A percentile compares a stretch with the other conserved stretches of the same genome.
These are phyloP conservation scores for Colletotrichum agaves DNA, from an alignment of 2,329 filamentous ascomycete species.

Conservation along the genomic window DNA sequence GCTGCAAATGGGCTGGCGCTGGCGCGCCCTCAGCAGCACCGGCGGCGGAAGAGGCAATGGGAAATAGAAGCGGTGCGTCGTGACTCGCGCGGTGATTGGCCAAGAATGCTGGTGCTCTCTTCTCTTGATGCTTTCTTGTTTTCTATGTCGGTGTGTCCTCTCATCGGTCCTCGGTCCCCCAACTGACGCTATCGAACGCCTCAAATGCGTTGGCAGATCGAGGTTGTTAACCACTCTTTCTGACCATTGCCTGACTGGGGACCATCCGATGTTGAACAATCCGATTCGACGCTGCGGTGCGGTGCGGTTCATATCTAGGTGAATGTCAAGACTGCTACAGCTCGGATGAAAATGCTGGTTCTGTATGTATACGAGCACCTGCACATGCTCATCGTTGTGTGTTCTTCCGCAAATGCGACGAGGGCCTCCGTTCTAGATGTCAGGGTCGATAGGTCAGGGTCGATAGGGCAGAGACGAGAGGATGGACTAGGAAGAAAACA, in stretches of 20 bases:
- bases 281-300: neutral
- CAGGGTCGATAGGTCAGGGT: neutral
- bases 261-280: conserved; percentile 15
- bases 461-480: neutral
- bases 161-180: neutral
- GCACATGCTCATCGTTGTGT: neutral
- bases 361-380: conserved; percentile 18
- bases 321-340: neutral
- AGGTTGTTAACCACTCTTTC: neutral
- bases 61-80: neutral
- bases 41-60: neutral
- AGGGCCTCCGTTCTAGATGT: neutral
- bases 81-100: neutral
- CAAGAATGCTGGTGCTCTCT: neutral
- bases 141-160: conserved; percentile 11
- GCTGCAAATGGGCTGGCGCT: conserved; percentile 1
- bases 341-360: conserved; percentile 29
- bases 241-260: conserved; percentile 13
- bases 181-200: conserved; percentile 31
- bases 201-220: conserved; percentile 21
- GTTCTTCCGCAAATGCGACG: neutral
- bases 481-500: too few species aligned
- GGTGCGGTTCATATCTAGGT: neutral
- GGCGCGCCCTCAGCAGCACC: neutral
- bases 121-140: neutral